Evolutionary conservation across 768 basidiomycete species (phyloP).

Genomic region (Boletus edulis): DNA sequence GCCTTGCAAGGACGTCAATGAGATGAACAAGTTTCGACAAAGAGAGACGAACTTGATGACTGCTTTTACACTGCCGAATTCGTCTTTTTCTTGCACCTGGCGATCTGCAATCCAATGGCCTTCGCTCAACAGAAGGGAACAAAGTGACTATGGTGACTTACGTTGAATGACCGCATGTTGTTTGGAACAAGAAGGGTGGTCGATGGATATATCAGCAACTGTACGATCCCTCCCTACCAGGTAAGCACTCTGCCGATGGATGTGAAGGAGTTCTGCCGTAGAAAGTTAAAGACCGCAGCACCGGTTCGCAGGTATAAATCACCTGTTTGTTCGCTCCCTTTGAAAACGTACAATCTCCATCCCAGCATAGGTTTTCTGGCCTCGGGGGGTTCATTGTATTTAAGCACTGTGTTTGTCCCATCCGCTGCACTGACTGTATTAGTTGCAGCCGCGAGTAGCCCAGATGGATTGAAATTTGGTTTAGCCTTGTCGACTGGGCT

Average conservation of each 20-base stretch:
- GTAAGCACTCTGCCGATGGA: slow-evolving; percentile 92
- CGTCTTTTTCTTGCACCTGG: slow-evolving; percentile 81
- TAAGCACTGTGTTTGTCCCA: slow-evolving; percentile 81
- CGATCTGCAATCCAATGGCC: slow-evolving; percentile 51
- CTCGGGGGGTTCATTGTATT: slow-evolving; percentile 99
- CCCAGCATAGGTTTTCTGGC: slow-evolving; percentile 86
- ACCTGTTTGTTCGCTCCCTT: slow-evolving; percentile 92
- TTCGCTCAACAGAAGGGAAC: slow-evolving; percentile 2
- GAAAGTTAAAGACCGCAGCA: not conserved
- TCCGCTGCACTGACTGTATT: slow-evolving; percentile 80
- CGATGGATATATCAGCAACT: slow-evolving; percentile 83
- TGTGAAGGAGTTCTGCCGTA: slow-evolving; percentile 78
- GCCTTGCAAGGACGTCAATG: slow-evolving; percentile 45
- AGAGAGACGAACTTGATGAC: slow-evolving; percentile 69
- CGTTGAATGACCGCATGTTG: slow-evolving; percentile 98
- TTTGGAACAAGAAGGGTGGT: slow-evolving; percentile 97
- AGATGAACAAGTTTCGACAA: slow-evolving; percentile 1
- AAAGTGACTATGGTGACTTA: slow-evolving; percentile 32
- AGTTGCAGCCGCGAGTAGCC: slow-evolving; percentile 92
- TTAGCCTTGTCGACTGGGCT: slow-evolving; percentile 61
- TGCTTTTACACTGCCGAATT: slow-evolving; percentile 77
- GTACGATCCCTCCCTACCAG: slow-evolving; percentile 86
- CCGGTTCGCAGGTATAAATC: slow-evolving; percentile 28
- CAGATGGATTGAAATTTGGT: slow-evolving; percentile 88
- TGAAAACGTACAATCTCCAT: slow-evolving; percentile 98